Base-by-base conservation (phyloP, 2,329 filamentous ascomycete species). In the Didymella arachidicola region DNA sequence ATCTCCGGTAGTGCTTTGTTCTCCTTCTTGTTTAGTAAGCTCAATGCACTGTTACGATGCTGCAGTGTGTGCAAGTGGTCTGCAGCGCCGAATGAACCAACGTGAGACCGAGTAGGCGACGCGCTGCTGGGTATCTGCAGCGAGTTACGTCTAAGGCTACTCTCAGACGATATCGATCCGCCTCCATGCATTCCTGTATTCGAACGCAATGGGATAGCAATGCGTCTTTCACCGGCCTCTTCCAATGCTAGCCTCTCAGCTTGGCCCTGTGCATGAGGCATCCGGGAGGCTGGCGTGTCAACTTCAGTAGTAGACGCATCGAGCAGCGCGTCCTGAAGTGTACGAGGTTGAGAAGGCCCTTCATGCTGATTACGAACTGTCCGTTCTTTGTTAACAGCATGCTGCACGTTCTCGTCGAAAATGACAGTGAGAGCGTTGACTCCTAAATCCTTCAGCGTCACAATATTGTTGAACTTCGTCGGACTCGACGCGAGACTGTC, bases 281-380 rank as follows among this genome's bases (percentile, higher is more conserved):
- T 72, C 48, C 78, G 78, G n/a, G 66, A 61, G 41, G 85, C 79
- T 7, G 85, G 77, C 0, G 87, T 81, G 63, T 90, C 88, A 69
- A 94, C 90, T 62, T 95, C 92, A 0, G 90, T 93, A 79, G 92
- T 93, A 1, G 93, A 96, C 7, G 95, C 95, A 76, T 98, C 95
- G 29, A 96, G 82, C 16, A 98, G 81, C 6, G 95, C 95, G 77
- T 98, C 94, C 3, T 91, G 87, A 65, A 98, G 95, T 0, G 93
- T 96, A 66, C 92, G 90, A 5, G 87, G 85, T 36, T 74, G 76
- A 30, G 57, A 63, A 53, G 74, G 68, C 29, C 71, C 66, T 52
- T 75, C 66, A 58, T 75, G 71, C 65, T 36, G 60, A 79, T 68
- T 26, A 70, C 59, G 60, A 72, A 64, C 72, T 26, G 60, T 65